These are phyloP conservation scores for Neocatenulostroma microsporum DNA, from an alignment of 2,329 filamentous ascomycete genomes.

Conservation along the genomic window DNA sequence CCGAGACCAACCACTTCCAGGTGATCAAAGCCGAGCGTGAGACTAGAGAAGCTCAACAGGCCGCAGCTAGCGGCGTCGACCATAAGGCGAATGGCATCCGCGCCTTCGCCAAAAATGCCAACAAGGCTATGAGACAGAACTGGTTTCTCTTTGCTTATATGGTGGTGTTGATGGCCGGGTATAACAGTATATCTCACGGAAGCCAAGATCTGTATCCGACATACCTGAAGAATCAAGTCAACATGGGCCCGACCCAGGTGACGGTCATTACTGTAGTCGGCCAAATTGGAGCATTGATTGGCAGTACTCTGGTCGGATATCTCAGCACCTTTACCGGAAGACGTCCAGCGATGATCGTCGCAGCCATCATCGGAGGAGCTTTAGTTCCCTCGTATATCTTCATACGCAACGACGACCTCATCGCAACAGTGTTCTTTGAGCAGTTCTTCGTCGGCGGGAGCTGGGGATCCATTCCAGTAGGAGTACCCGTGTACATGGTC, in stretches of 20 bases:
- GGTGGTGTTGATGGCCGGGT: constrained; percentile 15
- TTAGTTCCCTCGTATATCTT: constrained; percentile 31
- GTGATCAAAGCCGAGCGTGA: constrained; percentile 21
- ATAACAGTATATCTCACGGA: constrained; percentile 19
- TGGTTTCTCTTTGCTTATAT: constrained; percentile 32
- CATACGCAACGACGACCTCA: constrained; percentile 25
- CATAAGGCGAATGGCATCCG: constrained; percentile 7
- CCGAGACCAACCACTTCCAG: constrained; percentile 23
- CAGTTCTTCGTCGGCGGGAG: constrained; percentile 34
- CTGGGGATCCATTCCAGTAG: constrained; percentile 32
- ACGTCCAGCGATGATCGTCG: constrained; percentile 32
- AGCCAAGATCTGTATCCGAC: constrained; percentile 36
- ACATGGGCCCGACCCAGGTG: constrained; percentile 22
- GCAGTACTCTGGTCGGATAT: constrained; percentile 31
- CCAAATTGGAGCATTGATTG: constrained; percentile 30
- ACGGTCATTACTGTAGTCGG: constrained; percentile 31
- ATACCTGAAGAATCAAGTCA: constrained; percentile 32
- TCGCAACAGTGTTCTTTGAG: constrained; percentile 30
- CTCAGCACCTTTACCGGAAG: constrained; percentile 31
- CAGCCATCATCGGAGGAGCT: constrained; percentile 29
- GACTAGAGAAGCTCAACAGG: constrained; percentile 9
- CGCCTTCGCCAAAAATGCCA: constrained; percentile 17
- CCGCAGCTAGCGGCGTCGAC: not conserved
- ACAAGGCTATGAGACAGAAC: constrained; percentile 22
- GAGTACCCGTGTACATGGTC: not conserved